Percentiles rank a stretch among this genome's conserved stretches.
phyloP scores from a whole-genome alignment of 2,329 filamentous ascomycete species.

The Biscogniauxia marginata region DNA sequence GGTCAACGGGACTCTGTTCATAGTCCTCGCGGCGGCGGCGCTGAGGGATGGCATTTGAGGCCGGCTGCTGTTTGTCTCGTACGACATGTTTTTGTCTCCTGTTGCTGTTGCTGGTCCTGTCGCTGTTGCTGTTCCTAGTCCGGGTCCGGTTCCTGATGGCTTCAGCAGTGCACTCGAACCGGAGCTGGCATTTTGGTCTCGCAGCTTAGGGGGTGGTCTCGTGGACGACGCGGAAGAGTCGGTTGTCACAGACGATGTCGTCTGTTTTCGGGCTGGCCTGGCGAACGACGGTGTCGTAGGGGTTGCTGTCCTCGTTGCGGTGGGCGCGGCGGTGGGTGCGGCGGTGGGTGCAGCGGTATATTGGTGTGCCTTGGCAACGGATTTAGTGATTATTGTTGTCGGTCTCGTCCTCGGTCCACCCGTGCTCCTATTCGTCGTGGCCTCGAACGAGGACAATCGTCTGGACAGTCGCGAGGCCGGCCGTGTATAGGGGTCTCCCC shows the following conservation, averaged over 20 bases:
- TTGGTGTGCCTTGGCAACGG: constrained; percentile 11
- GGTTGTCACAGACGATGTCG: neutral
- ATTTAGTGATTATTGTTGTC: constrained; percentile 13
- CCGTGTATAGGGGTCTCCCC: neutral
- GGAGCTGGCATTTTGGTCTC: constrained; percentile 41
- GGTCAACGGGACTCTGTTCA: constrained; percentile 49
- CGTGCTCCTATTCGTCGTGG: neutral
- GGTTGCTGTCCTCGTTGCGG: constrained; percentile 14
- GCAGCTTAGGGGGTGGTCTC: constrained; percentile 21
- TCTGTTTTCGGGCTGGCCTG: neutral
- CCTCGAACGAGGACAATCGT: neutral
- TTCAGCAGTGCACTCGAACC: constrained; percentile 30
- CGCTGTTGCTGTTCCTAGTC: neutral
- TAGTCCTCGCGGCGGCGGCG: constrained; percentile 56
- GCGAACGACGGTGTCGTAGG: constrained; percentile 6
- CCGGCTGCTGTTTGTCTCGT: constrained; percentile 49
- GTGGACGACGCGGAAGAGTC: neutral
- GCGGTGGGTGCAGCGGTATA: constrained; percentile 12
- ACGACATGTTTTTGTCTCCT: constrained; percentile 35
- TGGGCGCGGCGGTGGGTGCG: constrained; percentile 7
- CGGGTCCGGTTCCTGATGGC: constrained; percentile 1
- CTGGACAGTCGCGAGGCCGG: neutral
- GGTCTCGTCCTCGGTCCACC: neutral
- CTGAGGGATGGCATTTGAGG: constrained; percentile 69
- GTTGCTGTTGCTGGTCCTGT: neutral